Evolutionary conservation across 768 basidiomycete species (phyloP).

Genomic region (Lentinula sp.): DNA sequence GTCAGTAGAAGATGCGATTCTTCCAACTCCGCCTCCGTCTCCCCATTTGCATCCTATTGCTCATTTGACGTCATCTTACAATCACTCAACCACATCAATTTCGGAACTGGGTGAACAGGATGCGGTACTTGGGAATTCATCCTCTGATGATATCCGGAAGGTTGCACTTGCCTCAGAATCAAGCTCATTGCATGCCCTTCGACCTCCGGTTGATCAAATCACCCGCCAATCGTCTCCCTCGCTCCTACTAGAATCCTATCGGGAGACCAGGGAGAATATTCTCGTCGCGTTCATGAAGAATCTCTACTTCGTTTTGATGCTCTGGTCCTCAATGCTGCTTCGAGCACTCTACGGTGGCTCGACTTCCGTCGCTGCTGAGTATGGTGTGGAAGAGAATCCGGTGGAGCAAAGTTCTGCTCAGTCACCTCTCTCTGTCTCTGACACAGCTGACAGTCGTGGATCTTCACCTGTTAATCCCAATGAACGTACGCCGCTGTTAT

Average conservation of each 20-base stretch:
- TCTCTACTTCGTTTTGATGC: neutral
- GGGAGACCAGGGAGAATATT: neutral
- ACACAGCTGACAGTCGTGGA: neutral
- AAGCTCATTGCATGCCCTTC: neutral
- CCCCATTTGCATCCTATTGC: constrained; percentile 21
- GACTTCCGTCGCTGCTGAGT: neutral
- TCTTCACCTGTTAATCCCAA: neutral
- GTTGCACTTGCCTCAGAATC: neutral
- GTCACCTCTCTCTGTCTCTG: neutral
- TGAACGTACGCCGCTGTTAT: constrained; percentile 1
- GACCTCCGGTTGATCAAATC: neutral
- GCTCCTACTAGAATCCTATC: neutral
- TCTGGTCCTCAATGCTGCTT: neutral
- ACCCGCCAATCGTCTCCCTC: neutral
- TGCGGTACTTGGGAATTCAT: neutral
- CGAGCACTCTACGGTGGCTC: neutral
- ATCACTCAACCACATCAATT: neutral
- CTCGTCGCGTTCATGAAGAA: neutral
- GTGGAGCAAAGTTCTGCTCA: neutral
- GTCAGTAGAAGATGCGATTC: constrained; percentile 9
- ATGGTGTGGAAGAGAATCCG: neutral
- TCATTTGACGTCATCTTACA: constrained; percentile 7
- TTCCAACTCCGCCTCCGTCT: constrained; percentile 34
- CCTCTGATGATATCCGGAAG: neutral
- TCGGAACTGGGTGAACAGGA: neutral